Conservation (phyloP, 2,329 filamentous ascomycete species). For the Calonectria multiphialidica region DNA sequence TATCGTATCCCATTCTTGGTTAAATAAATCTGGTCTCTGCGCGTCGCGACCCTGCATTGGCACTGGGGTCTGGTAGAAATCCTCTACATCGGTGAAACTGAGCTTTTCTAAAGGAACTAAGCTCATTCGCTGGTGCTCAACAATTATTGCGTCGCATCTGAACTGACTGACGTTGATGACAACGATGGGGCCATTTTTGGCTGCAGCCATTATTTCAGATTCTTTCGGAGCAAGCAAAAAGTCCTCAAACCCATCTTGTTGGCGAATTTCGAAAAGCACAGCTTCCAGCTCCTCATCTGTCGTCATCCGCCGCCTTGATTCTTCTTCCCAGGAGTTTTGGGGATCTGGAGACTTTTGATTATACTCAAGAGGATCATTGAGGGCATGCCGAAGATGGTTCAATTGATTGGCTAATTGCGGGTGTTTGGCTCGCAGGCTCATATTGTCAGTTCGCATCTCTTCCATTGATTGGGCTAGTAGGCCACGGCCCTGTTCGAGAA, state of each 20-base stretch:
- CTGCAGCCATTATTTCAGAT: neutral
- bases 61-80: neutral
- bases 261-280: neutral
- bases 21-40: neutral
- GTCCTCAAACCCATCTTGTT: neutral
- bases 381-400: neutral
- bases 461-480: too few species aligned
- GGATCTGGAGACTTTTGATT: neutral
- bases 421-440: neutral
- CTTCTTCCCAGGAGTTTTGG: neutral
- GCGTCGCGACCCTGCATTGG: neutral
- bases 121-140: neutral
- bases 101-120: neutral
- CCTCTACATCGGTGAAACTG: neutral
- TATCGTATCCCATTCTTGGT: neutral
- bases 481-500: too few species aligned
- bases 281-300: neutral
- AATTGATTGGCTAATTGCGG: neutral
- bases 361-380: neutral
- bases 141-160: neutral
- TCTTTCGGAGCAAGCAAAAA: neutral
- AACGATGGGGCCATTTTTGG: neutral
- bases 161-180: neutral
- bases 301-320: neutral
- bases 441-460: neutral